Evolutionary conservation across 306 rosid genomes (phyloP), one percentile per base, ranked within the genome.

Genomic region (Amphicarpaea edgeworthii): DNA sequence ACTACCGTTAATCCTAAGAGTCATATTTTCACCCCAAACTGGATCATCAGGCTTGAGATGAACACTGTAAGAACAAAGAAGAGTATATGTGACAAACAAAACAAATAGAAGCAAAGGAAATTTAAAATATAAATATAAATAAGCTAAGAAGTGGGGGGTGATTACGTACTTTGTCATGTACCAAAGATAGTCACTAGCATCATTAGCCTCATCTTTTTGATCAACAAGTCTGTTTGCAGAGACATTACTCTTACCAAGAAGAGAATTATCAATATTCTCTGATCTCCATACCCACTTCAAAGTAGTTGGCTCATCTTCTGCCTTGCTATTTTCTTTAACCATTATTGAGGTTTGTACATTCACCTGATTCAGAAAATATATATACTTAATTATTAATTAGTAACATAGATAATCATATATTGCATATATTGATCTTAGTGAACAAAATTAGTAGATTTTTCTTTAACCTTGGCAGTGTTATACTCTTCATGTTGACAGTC

Each of bases 161-260:
- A 1, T 30, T n/a, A n/a, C n/a, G n/a, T 84, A 87, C 94, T 81
- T 86, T 17, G 87, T 87, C 55, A 86, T 86, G 83, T 90, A 86
- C 95, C 78, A 73, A 16, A 73, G 68, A 58, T 57, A 73, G 45
- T 89, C 94, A 69, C 83, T 82, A 10, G 63, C 75, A 72, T 87
- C 94, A 41, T 65, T 68, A 3, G 84, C 53, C 42, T 19, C 83
- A 0, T 55, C 78, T 43, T 86, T 90, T 69, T 90, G 89, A 71
- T 90, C 95, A 30, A 86, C 0, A 1, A 86, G 80, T 62, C 1
- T 1, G 15, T 7, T 14, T 12, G 21, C 26, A 26, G 71, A 12
- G 37, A 54, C 57, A 1, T 75, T 62, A 17, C 78, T 81, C 50
- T 47, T 75, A 1, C 82, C 86, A 21, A 26, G 45, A 20, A 85